A percentile compares a stretch with the other conserved stretches of the same genome.
Evolutionary conservation across 140 eudicot species (phyloP).

Genomic region (Flaveria floridana): DNA sequence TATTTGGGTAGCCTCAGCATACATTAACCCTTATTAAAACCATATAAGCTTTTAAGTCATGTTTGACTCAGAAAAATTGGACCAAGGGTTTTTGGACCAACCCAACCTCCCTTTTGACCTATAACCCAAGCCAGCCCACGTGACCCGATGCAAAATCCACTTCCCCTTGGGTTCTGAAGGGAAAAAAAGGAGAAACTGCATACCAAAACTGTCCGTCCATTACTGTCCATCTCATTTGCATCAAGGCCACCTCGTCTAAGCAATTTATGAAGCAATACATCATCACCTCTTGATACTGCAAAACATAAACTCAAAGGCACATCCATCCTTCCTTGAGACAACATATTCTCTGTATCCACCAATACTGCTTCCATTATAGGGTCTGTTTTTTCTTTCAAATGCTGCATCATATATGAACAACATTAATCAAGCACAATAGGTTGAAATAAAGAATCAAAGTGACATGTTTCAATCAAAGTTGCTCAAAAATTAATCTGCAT

Average conservation of each 20-base stretch:
- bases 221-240: constrained; percentile 63
- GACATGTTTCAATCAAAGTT: neutral
- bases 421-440: neutral
- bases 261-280: constrained; percentile 56
- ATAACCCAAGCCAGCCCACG: neutral
- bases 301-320: constrained; percentile 80
- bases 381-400: constrained; percentile 58
- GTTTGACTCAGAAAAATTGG: neutral
- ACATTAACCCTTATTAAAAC: neutral
- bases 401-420: constrained; percentile 42
- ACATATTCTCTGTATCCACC: constrained; percentile 64
- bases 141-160: neutral
- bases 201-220: constrained; percentile 71
- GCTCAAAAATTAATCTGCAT: neutral
- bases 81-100: neutral
- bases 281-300: constrained; percentile 80
- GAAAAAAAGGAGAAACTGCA: constrained; percentile 23
- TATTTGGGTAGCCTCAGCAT: neutral
- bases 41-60: neutral
- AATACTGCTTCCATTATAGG: constrained; percentile 56
- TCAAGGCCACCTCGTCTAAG: constrained; percentile 72
- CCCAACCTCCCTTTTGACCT: neutral
- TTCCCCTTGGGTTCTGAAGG: neutral
- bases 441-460: neutral
- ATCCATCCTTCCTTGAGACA: constrained; percentile 78